These are phyloP conservation scores for Tetrahymena elliotti DNA, from an alignment of 73 alveolate species.

Conservation along the genomic window DNA sequence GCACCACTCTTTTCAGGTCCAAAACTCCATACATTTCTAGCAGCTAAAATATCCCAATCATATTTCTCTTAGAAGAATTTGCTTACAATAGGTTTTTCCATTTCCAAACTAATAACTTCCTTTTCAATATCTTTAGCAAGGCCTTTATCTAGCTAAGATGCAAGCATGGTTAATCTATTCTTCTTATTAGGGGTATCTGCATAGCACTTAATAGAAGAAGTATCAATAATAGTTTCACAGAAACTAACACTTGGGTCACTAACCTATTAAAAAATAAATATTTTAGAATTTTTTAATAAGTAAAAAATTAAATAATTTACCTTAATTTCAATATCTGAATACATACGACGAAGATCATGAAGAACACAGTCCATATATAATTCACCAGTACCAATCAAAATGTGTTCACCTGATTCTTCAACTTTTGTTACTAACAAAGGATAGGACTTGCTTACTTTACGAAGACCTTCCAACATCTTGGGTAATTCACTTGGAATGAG, in stretches of 20 bases:
- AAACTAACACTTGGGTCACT: constrained; percentile 96
- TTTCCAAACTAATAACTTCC: constrained; percentile 53
- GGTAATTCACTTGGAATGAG: constrained; percentile 99
- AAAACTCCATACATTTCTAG: constrained; percentile 97
- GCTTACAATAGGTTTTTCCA: constrained; percentile 20
- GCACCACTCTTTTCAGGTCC: constrained; percentile 91
- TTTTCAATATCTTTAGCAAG: constrained; percentile 79
- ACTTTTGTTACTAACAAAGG: constrained; percentile 79
- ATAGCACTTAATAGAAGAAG: constrained; percentile 90
- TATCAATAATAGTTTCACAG: constrained; percentile 96
- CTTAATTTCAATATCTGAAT: constrained; percentile 96
- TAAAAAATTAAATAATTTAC: constrained; percentile 8
- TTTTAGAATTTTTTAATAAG: not conserved
- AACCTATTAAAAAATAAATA: not conserved
- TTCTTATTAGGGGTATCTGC: constrained; percentile 94
- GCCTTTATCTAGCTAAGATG: constrained; percentile 89
- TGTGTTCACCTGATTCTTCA: constrained; percentile 99
- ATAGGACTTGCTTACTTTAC: constrained; percentile 85
- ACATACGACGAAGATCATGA: constrained; percentile 94
- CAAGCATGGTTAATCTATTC: constrained; percentile 78
- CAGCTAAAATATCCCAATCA: constrained; percentile 92
- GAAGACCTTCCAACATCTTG: constrained; percentile 98
- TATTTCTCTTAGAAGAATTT: constrained; percentile 51
- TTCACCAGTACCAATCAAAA: constrained; percentile 98
- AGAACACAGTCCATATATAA: constrained; percentile 94